These are phyloP conservation scores for Starmerella floris DNA, from an alignment of 805 yeast species.

Conservation along the genomic window DNA sequence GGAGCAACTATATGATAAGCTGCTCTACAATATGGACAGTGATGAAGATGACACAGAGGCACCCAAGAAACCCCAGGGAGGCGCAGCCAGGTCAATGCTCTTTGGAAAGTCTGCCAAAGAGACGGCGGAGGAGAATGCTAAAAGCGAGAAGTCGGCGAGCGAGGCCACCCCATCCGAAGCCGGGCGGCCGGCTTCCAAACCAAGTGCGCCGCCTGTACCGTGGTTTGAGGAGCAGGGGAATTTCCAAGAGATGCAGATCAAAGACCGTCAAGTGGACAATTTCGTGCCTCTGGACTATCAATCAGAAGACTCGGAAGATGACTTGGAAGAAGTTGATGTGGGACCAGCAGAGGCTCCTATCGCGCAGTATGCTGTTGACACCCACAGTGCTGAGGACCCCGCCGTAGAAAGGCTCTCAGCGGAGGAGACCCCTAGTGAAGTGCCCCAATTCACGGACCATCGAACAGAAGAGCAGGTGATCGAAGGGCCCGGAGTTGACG, in stretches of 20 bases:
- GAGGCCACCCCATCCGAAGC: too few species aligned
- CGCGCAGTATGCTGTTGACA: slow-evolving; percentile 4
- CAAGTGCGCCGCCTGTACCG: slow-evolving; percentile 5
- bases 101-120: slow-evolving; percentile 10
- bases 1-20: slow-evolving; percentile 16
- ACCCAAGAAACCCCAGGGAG: neutral
- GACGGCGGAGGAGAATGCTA: slow-evolving; percentile 12
- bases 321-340: neutral
- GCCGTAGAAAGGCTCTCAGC: too few species aligned
- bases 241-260: slow-evolving; percentile 12
- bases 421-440: too few species aligned
- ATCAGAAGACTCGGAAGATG: slow-evolving; percentile 1
- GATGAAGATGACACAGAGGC: slow-evolving; percentile 6
- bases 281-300: slow-evolving; percentile 35
- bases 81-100: slow-evolving; percentile 11
- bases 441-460: too few species aligned
- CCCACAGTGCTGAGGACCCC: too few species aligned
- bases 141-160: neutral
- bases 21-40: neutral
- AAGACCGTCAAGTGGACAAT: slow-evolving; percentile 1
- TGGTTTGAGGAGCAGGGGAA: slow-evolving; percentile 10
- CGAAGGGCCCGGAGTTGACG: too few species aligned
- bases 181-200: too few species aligned
- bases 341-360: neutral
- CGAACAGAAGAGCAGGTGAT: too few species aligned